These are phyloP conservation scores for Solanum piurae DNA, from an alignment of 257 asterid genomes.

Conservation along the genomic window DNA sequence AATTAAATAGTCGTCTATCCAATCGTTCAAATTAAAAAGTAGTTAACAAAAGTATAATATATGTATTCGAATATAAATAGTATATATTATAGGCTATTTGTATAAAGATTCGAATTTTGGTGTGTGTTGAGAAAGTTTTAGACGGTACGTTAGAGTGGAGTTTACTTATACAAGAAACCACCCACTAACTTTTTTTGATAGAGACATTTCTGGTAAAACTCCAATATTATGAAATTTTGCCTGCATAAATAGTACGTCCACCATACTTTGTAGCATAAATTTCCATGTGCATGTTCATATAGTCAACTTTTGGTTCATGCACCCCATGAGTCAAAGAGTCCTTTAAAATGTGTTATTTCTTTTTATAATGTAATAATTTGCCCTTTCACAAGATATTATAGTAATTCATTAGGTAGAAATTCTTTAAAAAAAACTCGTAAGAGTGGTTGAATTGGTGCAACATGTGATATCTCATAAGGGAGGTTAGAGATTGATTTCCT, in stretches of 20 bases:
- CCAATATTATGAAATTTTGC: background rate
- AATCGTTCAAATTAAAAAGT: background rate
- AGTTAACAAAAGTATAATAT: background rate
- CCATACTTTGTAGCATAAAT: background rate
- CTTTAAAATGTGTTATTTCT: background rate
- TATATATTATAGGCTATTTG: background rate
- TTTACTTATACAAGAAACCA: background rate
- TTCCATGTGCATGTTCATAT: background rate
- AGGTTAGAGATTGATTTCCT: background rate
- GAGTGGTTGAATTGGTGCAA: background rate
- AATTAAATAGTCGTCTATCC: background rate
- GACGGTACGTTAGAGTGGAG: background rate
- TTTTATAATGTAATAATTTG: background rate
- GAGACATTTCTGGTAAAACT: slow-evolving; percentile 11
- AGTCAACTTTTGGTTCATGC: background rate
- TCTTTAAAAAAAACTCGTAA: background rate
- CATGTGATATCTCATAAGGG: background rate
- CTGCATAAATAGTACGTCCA: background rate
- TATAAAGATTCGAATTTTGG: background rate
- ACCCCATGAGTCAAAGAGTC: background rate
- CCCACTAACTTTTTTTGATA: background rate
- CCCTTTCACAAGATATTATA: background rate
- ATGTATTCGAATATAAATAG: background rate
- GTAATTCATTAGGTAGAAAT: background rate
- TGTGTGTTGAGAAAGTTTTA: background rate